A percentile compares a stretch with the other conserved stretches of the same genome.
phyloP scores from a whole-genome alignment of 2,329 filamentous ascomycete genomes.

The Beauveria bassiana region DNA sequence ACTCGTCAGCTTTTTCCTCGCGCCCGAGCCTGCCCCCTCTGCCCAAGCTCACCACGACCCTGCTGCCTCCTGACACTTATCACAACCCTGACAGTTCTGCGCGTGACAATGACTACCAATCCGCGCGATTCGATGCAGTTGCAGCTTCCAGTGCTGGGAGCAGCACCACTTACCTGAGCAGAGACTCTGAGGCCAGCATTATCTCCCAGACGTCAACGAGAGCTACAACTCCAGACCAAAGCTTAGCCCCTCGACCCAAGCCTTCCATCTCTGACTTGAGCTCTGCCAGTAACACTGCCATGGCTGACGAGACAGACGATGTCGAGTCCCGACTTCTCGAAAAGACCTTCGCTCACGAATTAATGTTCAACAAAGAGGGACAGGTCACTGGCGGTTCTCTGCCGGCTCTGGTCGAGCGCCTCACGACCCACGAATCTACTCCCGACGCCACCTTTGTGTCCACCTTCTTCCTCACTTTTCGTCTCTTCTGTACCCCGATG shows the following conservation, averaged over 20 bases:
- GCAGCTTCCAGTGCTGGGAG: slow-evolving; percentile 71
- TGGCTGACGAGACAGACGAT: slow-evolving; percentile 70
- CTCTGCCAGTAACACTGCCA: slow-evolving; percentile 53
- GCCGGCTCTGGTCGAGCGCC: slow-evolving; percentile 82
- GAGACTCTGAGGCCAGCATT: slow-evolving; percentile 73
- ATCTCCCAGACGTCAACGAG: slow-evolving; percentile 77
- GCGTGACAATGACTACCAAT: slow-evolving; percentile 43
- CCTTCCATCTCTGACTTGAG: slow-evolving; percentile 63
- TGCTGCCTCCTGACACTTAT: slow-evolving; percentile 40
- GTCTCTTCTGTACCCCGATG: slow-evolving; percentile 76
- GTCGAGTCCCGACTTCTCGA: slow-evolving; percentile 79
- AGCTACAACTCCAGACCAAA: slow-evolving; percentile 74
- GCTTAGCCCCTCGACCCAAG: slow-evolving; percentile 46
- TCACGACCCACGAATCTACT: slow-evolving; percentile 87
- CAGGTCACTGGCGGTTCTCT: slow-evolving; percentile 90
- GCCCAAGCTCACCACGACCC: slow-evolving; percentile 47
- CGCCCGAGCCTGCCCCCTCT: slow-evolving; percentile 46
- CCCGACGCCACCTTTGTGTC: slow-evolving; percentile 88
- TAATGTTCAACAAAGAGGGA: slow-evolving; percentile 89
- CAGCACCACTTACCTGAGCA: slow-evolving; percentile 69
- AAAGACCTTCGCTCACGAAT: slow-evolving; percentile 83
- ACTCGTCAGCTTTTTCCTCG: slow-evolving; percentile 38
- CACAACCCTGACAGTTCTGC: slow-evolving; percentile 37
- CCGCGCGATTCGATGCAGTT: slow-evolving; percentile 57
- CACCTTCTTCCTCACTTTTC: slow-evolving; percentile 93